Evolutionary conservation across 2,329 filamentous ascomycete genomes (phyloP).

Genomic region (Cladosporium colombiae): DNA sequence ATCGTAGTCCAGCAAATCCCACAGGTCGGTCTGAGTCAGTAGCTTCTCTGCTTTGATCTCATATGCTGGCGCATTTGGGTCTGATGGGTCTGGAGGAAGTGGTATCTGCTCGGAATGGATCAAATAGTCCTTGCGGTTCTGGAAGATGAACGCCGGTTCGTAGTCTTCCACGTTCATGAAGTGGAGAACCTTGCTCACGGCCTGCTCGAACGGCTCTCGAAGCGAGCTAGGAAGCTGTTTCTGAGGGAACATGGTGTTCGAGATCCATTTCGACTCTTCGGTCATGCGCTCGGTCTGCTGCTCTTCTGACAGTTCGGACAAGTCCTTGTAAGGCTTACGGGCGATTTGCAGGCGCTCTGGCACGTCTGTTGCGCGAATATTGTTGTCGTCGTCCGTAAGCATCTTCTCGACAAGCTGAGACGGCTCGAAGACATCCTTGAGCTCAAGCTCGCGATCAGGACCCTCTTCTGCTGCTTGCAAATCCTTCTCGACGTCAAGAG

Average conservation of each 20-base stretch:
- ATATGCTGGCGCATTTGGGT: constrained; percentile 71
- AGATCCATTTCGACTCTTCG: constrained; percentile 91
- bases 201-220: constrained; percentile 79
- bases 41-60: constrained; percentile 81
- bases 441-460: constrained; percentile 80
- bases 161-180: constrained; percentile 94
- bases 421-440: constrained; percentile 98
- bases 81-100: constrained; percentile 62
- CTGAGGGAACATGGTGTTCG: constrained; percentile 84
- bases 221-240: constrained; percentile 59
- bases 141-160: constrained; percentile 96
- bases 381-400: constrained; percentile 91
- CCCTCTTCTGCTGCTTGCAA: constrained; percentile 74
- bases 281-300: constrained; percentile 64
- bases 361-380: constrained; percentile 83
- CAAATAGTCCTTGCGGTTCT: constrained; percentile 96
- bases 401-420: constrained; percentile 92
- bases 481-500: constrained; percentile 82
- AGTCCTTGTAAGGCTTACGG: constrained; percentile 79
- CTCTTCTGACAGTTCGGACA: constrained; percentile 73
- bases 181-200: constrained; percentile 87
- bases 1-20: constrained; percentile 92
- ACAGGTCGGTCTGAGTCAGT: constrained; percentile 87
- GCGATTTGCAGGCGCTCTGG: constrained; percentile 94
- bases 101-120: constrained; percentile 80